Evolutionary conservation across 2,329 filamentous ascomycete species (phyloP).

Genomic region (Davidsoniella virescens): DNA sequence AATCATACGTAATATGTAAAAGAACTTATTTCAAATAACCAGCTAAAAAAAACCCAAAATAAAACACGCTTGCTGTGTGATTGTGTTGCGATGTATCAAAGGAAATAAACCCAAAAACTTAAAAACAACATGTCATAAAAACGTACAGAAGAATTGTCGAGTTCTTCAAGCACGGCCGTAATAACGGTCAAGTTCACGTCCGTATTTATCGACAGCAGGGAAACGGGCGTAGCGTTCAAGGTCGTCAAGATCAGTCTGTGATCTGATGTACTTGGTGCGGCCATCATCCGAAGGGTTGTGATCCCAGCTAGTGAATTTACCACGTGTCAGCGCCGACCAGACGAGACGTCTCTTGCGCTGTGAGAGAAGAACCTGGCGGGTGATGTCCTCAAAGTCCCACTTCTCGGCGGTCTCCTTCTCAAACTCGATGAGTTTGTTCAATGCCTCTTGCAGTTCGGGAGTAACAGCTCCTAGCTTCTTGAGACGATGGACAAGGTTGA

Average conservation of each 20-base stretch:
- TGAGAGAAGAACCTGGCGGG: conserved; percentile 53
- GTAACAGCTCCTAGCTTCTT: conserved; percentile 20
- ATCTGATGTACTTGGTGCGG: conserved; percentile 65
- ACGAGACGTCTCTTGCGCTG: conserved; percentile 67
- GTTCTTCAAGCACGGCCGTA: not conserved
- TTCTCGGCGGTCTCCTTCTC: conserved; percentile 53
- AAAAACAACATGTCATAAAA: not conserved
- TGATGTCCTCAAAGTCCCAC: conserved; percentile 73
- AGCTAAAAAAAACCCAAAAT: conserved; percentile 4
- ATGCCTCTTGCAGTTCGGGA: conserved; percentile 25
- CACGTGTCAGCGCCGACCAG: conserved; percentile 63
- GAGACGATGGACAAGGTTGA: conserved; percentile 45
- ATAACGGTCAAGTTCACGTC: conserved; percentile 28
- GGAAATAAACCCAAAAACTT: not conserved
- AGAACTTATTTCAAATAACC: not conserved
- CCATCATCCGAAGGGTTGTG: conserved; percentile 60
- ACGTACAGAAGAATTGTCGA: not conserved
- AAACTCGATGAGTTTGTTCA: conserved; percentile 46
- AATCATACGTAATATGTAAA: too few relatives aligned
- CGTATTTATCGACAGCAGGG: conserved; percentile 44
- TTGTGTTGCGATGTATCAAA: not conserved
- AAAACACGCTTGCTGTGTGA: conserved; percentile 6
- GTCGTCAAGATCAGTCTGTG: conserved; percentile 64
- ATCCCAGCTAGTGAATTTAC: conserved; percentile 71
- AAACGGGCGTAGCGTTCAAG: conserved; percentile 61